These are phyloP conservation scores for Dinochytrium kinnereticum DNA, from an alignment of 371 early-diverging fungal species.

Conservation along the genomic window DNA sequence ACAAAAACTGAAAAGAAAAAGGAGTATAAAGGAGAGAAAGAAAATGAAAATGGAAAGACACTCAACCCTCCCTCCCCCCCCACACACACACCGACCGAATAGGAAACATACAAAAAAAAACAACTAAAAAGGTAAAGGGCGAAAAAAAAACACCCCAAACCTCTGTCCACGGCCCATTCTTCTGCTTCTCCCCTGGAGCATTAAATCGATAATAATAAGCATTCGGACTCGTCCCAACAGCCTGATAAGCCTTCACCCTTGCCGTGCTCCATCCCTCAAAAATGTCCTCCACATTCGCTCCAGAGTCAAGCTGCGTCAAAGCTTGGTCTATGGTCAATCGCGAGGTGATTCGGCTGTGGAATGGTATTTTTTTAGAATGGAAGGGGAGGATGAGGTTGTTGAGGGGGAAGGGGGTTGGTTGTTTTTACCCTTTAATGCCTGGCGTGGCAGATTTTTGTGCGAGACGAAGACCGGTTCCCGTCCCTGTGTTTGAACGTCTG, in stretches of 20 bases:
- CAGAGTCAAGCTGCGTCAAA: conserved; percentile 54
- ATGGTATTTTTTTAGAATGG: too few relatives aligned
- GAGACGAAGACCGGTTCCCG: neutral
- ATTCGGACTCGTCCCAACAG: conserved; percentile 89
- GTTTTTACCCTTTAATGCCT: conserved; percentile 28
- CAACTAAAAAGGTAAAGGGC: neutral
- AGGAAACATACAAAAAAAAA: too few relatives aligned
- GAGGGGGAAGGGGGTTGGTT: neutral
- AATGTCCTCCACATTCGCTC: conserved; percentile 76
- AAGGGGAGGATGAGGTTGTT: conserved; percentile 45
- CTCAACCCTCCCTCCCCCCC: too few relatives aligned
- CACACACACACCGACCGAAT: too few relatives aligned
- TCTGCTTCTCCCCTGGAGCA: conserved; percentile 92
- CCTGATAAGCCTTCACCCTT: conserved; percentile 87
- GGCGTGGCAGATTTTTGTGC: conserved; percentile 32
- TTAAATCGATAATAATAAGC: conserved; percentile 96
- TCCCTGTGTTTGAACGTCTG: too few relatives aligned
- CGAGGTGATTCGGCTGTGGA: conserved; percentile 74
- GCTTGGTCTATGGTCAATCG: conserved; percentile 47
- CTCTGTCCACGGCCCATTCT: conserved; percentile 85
- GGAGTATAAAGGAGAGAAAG: too few relatives aligned
- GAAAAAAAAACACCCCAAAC: conserved; percentile 28
- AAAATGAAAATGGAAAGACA: too few relatives aligned
- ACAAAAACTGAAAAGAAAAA: too few relatives aligned
- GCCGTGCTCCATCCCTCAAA: conserved; percentile 96